Percentiles rank a stretch among this genome's conserved stretches.
Conservation (phyloP, 2,329 filamentous ascomycete genomes). For the Metarhizium anisopliae region DNA sequence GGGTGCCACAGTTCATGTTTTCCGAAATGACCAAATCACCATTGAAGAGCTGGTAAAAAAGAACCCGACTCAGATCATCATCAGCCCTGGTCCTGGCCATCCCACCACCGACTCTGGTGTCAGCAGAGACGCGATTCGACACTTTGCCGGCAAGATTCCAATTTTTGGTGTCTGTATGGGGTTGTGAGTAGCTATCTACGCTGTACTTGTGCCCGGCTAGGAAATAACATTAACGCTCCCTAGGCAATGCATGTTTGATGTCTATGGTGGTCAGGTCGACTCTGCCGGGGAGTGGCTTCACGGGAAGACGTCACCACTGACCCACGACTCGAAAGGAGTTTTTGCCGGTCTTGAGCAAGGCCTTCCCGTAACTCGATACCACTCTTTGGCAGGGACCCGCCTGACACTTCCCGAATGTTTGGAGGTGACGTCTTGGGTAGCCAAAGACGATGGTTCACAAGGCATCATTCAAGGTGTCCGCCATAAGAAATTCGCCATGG, state of each 20-base stretch:
- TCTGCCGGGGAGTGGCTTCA: conserved; percentile 95
- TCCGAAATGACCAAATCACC: conserved; percentile 84
- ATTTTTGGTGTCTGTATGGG: conserved; percentile 99
- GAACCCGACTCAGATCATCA: conserved; percentile 85
- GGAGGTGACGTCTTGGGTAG: conserved; percentile 86
- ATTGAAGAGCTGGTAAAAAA: conserved; percentile 74
- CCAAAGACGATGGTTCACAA: conserved; percentile 64
- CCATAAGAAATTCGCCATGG: conserved; percentile 83
- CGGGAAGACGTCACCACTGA: conserved; percentile 87
- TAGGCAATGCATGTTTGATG: conserved; percentile 90
- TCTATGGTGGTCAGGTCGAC: conserved; percentile 83
- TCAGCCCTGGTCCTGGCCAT: conserved; percentile 93
- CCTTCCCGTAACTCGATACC: conserved; percentile 86
- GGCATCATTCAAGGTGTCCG: conserved; percentile 95
- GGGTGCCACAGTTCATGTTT: conserved; percentile 82
- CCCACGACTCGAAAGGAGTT: conserved; percentile 86
- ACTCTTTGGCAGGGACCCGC: conserved; percentile 89
- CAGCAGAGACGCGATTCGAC: conserved; percentile 80
- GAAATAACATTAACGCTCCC: conserved; percentile 5
- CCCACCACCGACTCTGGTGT: conserved; percentile 85
- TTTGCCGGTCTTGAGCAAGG: conserved; percentile 73
- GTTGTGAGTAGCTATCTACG: conserved; percentile 49
- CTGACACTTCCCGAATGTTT: conserved; percentile 76
- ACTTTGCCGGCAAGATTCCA: conserved; percentile 92
- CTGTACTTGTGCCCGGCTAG: not conserved